Conservation (phyloP, 805 yeast genomes). For the Monosporozyma aerobia region DNA sequence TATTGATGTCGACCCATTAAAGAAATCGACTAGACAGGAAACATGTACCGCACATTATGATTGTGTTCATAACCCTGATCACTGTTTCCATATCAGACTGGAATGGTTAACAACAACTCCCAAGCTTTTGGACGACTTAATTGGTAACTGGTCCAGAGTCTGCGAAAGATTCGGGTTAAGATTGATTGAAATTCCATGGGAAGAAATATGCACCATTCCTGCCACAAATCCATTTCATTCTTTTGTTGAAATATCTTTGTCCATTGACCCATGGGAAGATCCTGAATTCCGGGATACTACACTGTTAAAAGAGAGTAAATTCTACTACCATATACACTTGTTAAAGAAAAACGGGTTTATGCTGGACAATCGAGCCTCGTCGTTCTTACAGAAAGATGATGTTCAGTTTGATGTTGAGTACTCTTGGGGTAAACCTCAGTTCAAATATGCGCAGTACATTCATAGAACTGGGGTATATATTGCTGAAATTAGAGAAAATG, state of each 20-base stretch:
- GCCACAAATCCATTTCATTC: slow-evolving; percentile 81
- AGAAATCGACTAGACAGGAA: slow-evolving; percentile 69
- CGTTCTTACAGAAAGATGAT: slow-evolving; percentile 42
- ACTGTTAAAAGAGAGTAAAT: slow-evolving; percentile 42
- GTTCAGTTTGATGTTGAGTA: slow-evolving; percentile 57
- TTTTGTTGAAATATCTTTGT: slow-evolving; percentile 56
- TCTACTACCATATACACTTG: slow-evolving; percentile 70
- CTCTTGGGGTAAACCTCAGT: slow-evolving; percentile 86
- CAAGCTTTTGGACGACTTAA: slow-evolving; percentile 68
- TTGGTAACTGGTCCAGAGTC: slow-evolving; percentile 67
- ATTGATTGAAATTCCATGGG: slow-evolving; percentile 85
- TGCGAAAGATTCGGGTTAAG: slow-evolving; percentile 80
- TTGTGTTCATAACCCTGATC: slow-evolving; percentile 85
- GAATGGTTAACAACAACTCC: slow-evolving; percentile 94
- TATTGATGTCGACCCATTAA: slow-evolving; percentile 66
- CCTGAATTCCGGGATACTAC: slow-evolving; percentile 38
- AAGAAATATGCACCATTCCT: slow-evolving; percentile 72
- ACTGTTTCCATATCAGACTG: slow-evolving; percentile 80
- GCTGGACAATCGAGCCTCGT: slow-evolving; percentile 70
- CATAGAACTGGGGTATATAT: slow-evolving; percentile 85
- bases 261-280: slow-evolving; percentile 65
- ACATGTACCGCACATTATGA: slow-evolving; percentile 79
- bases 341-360: slow-evolving; percentile 65
- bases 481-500: slow-evolving; percentile 74
- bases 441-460: slow-evolving; percentile 78